Percentiles rank a stretch among this genome's conserved stretches.
Evolutionary conservation across 1,139 yeast species (phyloP).

Genomic region (Yamadazyma friedrichii): DNA sequence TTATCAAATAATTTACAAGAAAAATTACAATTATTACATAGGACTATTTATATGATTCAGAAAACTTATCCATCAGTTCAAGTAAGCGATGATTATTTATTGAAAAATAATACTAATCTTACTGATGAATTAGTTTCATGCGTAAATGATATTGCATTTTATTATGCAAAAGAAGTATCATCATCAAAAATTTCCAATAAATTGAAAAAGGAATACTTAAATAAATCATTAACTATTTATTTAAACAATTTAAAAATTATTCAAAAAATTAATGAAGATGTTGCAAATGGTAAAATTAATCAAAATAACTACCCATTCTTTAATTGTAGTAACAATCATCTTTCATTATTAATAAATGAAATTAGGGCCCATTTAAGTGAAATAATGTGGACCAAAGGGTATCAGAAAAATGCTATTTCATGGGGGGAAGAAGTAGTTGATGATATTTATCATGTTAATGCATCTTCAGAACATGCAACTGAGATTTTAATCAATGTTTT

Average conservation of each 20-base stretch:
- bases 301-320: slow-evolving; percentile 40
- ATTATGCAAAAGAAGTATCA: slow-evolving; percentile 21
- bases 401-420: slow-evolving; percentile 51
- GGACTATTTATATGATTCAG: slow-evolving; percentile 42
- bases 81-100: slow-evolving; percentile 26
- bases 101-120: slow-evolving; percentile 27
- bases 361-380: slow-evolving; percentile 63
- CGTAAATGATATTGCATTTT: slow-evolving; percentile 37
- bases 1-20: slow-evolving; percentile 24
- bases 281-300: slow-evolving; percentile 19
- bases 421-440: slow-evolving; percentile 61
- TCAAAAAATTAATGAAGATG: slow-evolving; percentile 19
- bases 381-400: slow-evolving; percentile 60
- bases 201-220: slow-evolving; percentile 19
- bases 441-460: slow-evolving; percentile 33
- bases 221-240: slow-evolving; percentile 35
- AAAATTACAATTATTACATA: slow-evolving; percentile 35
- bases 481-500: slow-evolving; percentile 33
- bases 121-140: slow-evolving; percentile 40
- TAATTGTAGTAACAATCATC: slow-evolving; percentile 32
- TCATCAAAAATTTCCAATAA: slow-evolving; percentile 10
- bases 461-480: slow-evolving; percentile 26
- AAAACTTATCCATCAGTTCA: slow-evolving; percentile 27
- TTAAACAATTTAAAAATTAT: slow-evolving; percentile 35
- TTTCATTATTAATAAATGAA: slow-evolving; percentile 30